phyloP scores from a whole-genome alignment of 768 basidiomycete species.

The Xerocomellus chrysenteron region DNA sequence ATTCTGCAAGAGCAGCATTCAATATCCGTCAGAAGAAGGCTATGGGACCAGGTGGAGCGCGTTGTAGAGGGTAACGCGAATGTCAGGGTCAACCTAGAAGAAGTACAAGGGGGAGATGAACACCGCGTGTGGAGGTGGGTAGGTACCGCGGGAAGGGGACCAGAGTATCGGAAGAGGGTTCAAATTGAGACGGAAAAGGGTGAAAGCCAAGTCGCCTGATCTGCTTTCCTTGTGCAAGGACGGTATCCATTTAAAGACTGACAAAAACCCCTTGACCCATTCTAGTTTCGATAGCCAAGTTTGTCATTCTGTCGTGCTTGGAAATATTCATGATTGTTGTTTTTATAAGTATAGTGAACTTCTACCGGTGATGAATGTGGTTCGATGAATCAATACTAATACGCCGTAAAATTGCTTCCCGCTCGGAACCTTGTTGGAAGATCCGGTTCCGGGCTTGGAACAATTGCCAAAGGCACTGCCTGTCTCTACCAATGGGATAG shows the following conservation, averaged over 20 bases:
- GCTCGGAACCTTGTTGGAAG: constrained; percentile 32
- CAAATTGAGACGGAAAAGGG: constrained; percentile 28
- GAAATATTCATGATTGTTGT: constrained; percentile 16
- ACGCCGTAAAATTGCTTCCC: constrained; percentile 21
- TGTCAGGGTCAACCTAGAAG: constrained; percentile 80
- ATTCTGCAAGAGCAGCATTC: constrained; percentile 82
- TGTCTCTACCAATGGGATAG: constrained; percentile 21
- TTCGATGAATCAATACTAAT: constrained; percentile 21
- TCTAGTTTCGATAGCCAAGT: constrained; percentile 4
- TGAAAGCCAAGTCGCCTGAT: constrained; percentile 24
- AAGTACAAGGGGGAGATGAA: constrained; percentile 83
- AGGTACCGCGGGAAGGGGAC: constrained; percentile 45
- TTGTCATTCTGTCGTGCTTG: constrained; percentile 13
- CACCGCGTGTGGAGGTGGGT: constrained; percentile 92
- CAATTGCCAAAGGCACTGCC: constrained; percentile 32
- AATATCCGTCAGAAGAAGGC: constrained; percentile 54
- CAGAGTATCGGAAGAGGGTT: constrained; percentile 36
- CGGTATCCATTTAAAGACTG: constrained; percentile 11
- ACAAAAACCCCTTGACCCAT: constrained; percentile 28
- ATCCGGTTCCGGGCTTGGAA: constrained; percentile 33
- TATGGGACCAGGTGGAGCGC: constrained; percentile 84
- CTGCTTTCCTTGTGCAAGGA: constrained; percentile 9
- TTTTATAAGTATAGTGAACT: constrained; percentile 24
- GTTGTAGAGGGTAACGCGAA: constrained; percentile 91
- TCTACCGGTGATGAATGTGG: constrained; percentile 24